phyloP scores from a whole-genome alignment of 2,329 filamentous ascomycete species.

The Xylariaceae sp. region DNA sequence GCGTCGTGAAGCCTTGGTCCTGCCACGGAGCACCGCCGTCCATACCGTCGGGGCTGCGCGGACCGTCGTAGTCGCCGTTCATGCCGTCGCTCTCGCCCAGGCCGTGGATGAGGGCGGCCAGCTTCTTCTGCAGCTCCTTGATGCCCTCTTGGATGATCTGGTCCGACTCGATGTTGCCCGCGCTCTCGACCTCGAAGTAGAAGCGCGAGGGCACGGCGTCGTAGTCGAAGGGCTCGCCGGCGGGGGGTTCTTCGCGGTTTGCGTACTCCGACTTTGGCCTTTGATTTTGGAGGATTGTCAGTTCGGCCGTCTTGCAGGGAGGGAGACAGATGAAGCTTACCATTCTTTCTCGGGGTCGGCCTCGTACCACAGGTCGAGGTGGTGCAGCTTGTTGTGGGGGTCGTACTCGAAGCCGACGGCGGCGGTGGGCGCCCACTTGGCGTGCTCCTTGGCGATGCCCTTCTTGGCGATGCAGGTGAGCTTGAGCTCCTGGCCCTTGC shows the following conservation, averaged over 20 bases:
- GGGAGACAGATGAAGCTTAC: constrained; percentile 48
- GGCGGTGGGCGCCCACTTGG: constrained; percentile 92
- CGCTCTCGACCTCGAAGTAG: constrained; percentile 91
- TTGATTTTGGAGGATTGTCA: no score
- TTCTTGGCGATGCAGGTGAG: constrained; percentile 95
- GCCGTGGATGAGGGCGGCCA: constrained; percentile 73
- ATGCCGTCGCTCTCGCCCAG: constrained; percentile 54
- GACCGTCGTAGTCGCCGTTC: constrained; percentile 60
- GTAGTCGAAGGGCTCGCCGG: constrained; percentile 86
- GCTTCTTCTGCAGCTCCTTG: constrained; percentile 82
- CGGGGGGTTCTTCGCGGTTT: constrained; percentile 73
- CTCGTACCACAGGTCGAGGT: constrained; percentile 95
- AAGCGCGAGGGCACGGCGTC: constrained; percentile 81
- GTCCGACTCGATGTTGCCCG: constrained; percentile 85
- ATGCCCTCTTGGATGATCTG: constrained; percentile 87
- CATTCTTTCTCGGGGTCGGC: constrained; percentile 78
- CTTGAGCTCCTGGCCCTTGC: constrained; percentile 84
- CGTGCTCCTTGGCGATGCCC: constrained; percentile 97
- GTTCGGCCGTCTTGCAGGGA: no score
- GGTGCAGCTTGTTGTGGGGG: constrained; percentile 90
- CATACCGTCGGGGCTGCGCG: constrained; percentile 64
- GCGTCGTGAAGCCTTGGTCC: constrained; percentile 67
- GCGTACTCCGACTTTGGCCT: constrained; percentile 82
- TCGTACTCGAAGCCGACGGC: constrained; percentile 98
- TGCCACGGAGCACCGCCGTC: constrained; percentile 57